These are phyloP conservation scores for Monilinia aucupariae DNA, from an alignment of 2,329 filamentous ascomycete species.

Conservation along the genomic window DNA sequence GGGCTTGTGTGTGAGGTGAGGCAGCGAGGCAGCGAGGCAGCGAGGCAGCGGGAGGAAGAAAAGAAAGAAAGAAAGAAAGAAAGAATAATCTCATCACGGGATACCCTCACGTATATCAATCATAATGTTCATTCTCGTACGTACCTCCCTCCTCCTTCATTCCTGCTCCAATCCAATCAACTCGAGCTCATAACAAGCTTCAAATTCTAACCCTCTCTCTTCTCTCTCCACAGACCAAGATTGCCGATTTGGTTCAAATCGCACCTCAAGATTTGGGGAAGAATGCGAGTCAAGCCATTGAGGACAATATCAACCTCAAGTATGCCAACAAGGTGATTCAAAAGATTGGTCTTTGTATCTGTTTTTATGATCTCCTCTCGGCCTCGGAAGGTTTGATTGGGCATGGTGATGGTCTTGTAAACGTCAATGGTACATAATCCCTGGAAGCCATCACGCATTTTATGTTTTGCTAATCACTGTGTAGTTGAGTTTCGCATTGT, in stretches of 20 bases:
- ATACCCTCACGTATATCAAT: background rate
- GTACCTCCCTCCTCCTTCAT: conserved; percentile 24
- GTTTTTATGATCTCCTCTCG: conserved; percentile 84
- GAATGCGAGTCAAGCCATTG: conserved; percentile 74
- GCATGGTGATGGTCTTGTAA: conserved; percentile 84
- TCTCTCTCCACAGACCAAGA: conserved; percentile 63
- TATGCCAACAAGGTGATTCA: conserved; percentile 95
- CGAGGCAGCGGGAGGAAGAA: no score
- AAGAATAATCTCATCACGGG: background rate
- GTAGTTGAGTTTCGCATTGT: conserved; percentile 87
- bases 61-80: no score
- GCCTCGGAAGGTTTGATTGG: conserved; percentile 91
- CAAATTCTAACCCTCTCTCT: conserved; percentile 16
- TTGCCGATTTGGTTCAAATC: conserved; percentile 93
- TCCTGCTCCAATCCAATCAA: no score
- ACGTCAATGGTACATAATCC: conserved; percentile 70
- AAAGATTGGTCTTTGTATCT: conserved; percentile 88
- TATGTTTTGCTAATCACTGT: conserved; percentile 13
- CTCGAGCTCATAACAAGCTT: no score
- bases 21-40: no score
- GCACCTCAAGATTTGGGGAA: conserved; percentile 82
- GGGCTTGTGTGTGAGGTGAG: no score
- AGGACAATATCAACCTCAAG: conserved; percentile 95
- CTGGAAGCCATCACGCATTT: background rate
- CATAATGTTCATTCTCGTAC: conserved; percentile 47